These are phyloP conservation scores for Trichophyton schoenleinii DNA, from an alignment of 2,329 filamentous ascomycete species.

Conservation along the genomic window DNA sequence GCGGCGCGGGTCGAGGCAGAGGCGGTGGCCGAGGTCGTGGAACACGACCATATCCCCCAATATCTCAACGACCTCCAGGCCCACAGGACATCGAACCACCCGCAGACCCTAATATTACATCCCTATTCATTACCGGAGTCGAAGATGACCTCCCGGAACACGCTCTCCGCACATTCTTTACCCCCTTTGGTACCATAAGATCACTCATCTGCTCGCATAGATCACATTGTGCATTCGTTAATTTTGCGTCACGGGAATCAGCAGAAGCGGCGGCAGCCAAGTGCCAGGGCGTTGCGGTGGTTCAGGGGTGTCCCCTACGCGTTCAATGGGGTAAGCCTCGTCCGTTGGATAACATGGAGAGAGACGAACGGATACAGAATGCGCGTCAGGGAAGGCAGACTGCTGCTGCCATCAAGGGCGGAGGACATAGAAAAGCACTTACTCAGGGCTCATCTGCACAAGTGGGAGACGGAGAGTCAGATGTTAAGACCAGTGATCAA, in stretches of 20 bases:
- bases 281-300: conserved; percentile 76
- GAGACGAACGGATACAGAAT: conserved; percentile 69
- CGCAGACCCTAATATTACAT: conserved; percentile 72
- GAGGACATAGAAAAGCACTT: conserved; percentile 16
- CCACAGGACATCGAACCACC: conserved; percentile 80
- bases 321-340: conserved; percentile 90
- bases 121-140: conserved; percentile 85
- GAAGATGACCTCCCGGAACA: conserved; percentile 93
- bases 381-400: conserved; percentile 61
- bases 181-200: conserved; percentile 75
- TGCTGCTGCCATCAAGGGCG: conserved; percentile 35
- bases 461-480: conserved; percentile 12
- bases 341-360: conserved; percentile 81
- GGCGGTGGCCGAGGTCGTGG: conserved; percentile 38
- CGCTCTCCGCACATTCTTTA: conserved; percentile 82
- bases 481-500: conserved; percentile 28
- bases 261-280: conserved; percentile 77
- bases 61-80: conserved; percentile 62
- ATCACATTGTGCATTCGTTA: conserved; percentile 93
- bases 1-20: conserved; percentile 35
- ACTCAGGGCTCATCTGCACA: conserved; percentile 12
- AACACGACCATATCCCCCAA: conserved; percentile 53
- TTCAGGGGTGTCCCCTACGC: conserved; percentile 78
- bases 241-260: conserved; percentile 71
- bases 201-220: conserved; percentile 93